Conservation (phyloP, 2,329 filamentous ascomycete species). For the Fusarium austroafricanum region DNA sequence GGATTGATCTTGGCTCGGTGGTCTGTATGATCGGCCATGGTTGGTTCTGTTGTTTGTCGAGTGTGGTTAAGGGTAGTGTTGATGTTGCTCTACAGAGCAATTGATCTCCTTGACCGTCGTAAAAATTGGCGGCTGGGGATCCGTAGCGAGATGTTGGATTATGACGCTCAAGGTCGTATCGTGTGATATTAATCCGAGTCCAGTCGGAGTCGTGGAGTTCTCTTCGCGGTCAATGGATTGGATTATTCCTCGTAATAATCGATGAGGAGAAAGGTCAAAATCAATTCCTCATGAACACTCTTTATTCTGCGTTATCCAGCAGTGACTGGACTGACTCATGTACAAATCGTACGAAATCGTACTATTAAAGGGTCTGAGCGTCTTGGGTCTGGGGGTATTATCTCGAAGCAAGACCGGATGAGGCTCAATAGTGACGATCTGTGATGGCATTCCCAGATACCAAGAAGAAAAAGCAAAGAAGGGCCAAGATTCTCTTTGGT, state of each 20-base stretch:
- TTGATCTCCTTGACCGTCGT: neutral
- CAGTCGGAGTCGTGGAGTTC: constrained; percentile 9
- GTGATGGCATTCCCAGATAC: neutral
- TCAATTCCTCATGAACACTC: neutral
- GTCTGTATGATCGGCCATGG: constrained; percentile 19
- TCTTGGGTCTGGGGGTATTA: constrained; percentile 2
- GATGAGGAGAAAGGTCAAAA: neutral
- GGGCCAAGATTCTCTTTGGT: neutral
- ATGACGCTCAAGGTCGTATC: constrained; percentile 2
- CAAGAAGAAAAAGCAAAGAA: neutral
- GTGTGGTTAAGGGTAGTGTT: neutral
- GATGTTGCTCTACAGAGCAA: neutral
- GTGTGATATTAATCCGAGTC: constrained; percentile 15
- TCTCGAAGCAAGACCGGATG: neutral
- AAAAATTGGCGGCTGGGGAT: neutral
- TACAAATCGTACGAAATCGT: neutral
- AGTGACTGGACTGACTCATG: constrained; percentile 17
- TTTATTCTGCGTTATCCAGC: constrained; percentile 14
- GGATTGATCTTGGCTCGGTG: constrained; percentile 29
- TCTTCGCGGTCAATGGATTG: neutral
- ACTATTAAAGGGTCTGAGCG: constrained; percentile 10
- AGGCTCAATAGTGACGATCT: neutral
- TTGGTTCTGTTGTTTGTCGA: constrained; percentile 3
- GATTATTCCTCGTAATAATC: neutral
- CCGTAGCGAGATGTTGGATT: neutral